Evolutionary conservation across 352 stramenopile species (phyloP).

Genomic region (Globisporangium spinosum): DNA sequence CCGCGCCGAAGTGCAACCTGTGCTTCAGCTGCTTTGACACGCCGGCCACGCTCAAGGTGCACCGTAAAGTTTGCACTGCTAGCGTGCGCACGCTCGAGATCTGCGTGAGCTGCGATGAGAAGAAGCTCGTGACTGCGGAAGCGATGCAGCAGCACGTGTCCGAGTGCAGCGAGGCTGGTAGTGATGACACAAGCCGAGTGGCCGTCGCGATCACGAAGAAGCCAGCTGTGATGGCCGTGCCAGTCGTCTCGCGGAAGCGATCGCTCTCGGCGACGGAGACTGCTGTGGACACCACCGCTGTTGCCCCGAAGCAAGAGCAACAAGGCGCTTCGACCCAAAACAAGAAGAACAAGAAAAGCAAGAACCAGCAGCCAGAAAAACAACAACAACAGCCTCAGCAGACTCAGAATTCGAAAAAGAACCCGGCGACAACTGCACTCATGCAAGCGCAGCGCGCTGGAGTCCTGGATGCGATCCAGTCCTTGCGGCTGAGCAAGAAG

Average conservation of each 20-base stretch:
- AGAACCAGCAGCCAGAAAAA: slow-evolving; percentile 18
- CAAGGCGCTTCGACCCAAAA: not conserved
- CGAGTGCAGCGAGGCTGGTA: slow-evolving; percentile 23
- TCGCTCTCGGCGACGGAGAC: slow-evolving; percentile 22
- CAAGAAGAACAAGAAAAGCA: slow-evolving; percentile 17
- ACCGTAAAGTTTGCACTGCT: slow-evolving; percentile 42
- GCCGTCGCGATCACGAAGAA: slow-evolving; percentile 12
- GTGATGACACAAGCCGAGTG: slow-evolving; percentile 13
- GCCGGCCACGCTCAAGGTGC: slow-evolving; percentile 31
- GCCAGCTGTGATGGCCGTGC: not conserved
- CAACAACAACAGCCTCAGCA: not conserved
- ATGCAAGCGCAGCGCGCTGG: slow-evolving; percentile 5
- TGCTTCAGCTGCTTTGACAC: slow-evolving; percentile 48
- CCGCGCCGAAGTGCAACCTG: slow-evolving; percentile 42
- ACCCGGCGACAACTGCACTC: not conserved
- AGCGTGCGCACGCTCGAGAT: slow-evolving; percentile 36
- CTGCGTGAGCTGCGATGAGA: slow-evolving; percentile 45
- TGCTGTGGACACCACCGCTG: not conserved
- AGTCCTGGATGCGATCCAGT: slow-evolving; percentile 10
- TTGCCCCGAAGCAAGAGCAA: slow-evolving; percentile 2
- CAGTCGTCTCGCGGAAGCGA: slow-evolving; percentile 26
- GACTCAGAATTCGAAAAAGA: not conserved
- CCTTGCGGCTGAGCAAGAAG: slow-evolving; percentile 9
- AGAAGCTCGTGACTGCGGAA: slow-evolving; percentile 36
- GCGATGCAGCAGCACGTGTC: slow-evolving; percentile 43